Evolutionary conservation across 495 filamentous ascomycete genomes (phyloP).

Genomic region (Neurospora discreta): DNA sequence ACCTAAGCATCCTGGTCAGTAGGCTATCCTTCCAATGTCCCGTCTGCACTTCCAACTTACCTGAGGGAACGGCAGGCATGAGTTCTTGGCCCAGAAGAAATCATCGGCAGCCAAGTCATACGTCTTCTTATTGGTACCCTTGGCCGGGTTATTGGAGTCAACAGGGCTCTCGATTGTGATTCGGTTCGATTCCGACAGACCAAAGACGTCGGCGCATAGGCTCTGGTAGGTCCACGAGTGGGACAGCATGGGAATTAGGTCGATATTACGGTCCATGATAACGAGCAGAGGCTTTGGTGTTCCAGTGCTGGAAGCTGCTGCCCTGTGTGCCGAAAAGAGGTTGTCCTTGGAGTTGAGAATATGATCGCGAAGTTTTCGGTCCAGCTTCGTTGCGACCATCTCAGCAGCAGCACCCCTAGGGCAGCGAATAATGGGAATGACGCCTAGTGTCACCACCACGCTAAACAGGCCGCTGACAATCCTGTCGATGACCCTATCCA

Average conservation of each 20-base stretch:
- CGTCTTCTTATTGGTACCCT: slow-evolving; percentile 62
- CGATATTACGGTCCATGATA: slow-evolving; percentile 88
- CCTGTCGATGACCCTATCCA: slow-evolving; percentile 75
- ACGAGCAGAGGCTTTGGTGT: slow-evolving; percentile 74
- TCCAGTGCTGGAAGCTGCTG: slow-evolving; percentile 27
- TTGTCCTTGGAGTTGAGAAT: slow-evolving; percentile 96
- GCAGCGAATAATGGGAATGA: slow-evolving; percentile 52
- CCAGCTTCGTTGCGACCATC: slow-evolving; percentile 85
- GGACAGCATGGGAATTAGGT: slow-evolving; percentile 95
- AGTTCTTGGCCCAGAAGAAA: slow-evolving; percentile 96
- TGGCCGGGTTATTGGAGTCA: slow-evolving; percentile 63
- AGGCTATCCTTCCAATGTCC: neutral
- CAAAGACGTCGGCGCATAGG: slow-evolving; percentile 83
- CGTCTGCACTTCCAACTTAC: slow-evolving; percentile 32
- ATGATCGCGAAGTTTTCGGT: slow-evolving; percentile 92
- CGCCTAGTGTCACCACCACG: slow-evolving; percentile 94
- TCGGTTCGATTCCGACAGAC: slow-evolving; percentile 55
- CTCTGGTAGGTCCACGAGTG: slow-evolving; percentile 99
- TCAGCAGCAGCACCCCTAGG: slow-evolving; percentile 89
- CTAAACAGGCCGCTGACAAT: slow-evolving; percentile 94
- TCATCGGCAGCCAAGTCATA: slow-evolving; percentile 88
- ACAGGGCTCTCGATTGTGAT: slow-evolving; percentile 79
- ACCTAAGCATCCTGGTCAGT: slow-evolving; percentile 5
- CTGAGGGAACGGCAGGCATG: slow-evolving; percentile 86
- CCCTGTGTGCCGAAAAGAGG: slow-evolving; percentile 53